Base-by-base conservation (phyloP, 148 eudicot genomes). In the Cornus florida region DNA sequence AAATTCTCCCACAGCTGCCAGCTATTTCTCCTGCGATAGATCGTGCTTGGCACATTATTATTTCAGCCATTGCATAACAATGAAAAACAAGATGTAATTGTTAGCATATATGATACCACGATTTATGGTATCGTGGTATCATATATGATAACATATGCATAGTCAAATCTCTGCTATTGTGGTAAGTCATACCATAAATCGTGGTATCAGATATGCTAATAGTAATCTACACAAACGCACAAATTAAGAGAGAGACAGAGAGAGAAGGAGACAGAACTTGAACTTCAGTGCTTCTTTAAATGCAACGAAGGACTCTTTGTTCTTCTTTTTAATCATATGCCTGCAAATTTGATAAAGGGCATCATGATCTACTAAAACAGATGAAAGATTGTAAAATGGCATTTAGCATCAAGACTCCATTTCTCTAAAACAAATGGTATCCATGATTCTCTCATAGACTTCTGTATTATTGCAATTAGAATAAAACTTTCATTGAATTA, bases 1-100 rank as follows among this genome's bases (percentile, higher is more conserved):
- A 77, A 96, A 75, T 92, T 96, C 81, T 94, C 97, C 99, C 99
- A 96, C 93, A 94, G 82, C 80, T 94, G 98, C 99, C 99, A 96
- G 88, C 91, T 96, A 70, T 90, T 86, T 79, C 98, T 85, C 86
- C 97, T 94, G 94, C 79, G 56, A 53, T 41, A 32, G 41, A 75
- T 24, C 56, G 35, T 74, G 12, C 64, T 24, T 72, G 70, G 62
- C 43, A 75, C 32, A 41, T 39, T 77, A 84, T 23, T 66, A 71
- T 17, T 20, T 48, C 62, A 73, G 43, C 16, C 17, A 41, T 28
- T 57, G 53, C 78, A 57, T 16, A 53, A 53, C 14, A 48, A 57
- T 2, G 23, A 62, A 17, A 62, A 62, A 20, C 62, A 57, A 13
- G 19, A 70, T 20, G 1, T 13, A 43, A n/a, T n/a, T n/a, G n/a